These are phyloP conservation scores for Fusarium sp. DNA, from an alignment of 2,329 filamentous ascomycete genomes.

Conservation along the genomic window DNA sequence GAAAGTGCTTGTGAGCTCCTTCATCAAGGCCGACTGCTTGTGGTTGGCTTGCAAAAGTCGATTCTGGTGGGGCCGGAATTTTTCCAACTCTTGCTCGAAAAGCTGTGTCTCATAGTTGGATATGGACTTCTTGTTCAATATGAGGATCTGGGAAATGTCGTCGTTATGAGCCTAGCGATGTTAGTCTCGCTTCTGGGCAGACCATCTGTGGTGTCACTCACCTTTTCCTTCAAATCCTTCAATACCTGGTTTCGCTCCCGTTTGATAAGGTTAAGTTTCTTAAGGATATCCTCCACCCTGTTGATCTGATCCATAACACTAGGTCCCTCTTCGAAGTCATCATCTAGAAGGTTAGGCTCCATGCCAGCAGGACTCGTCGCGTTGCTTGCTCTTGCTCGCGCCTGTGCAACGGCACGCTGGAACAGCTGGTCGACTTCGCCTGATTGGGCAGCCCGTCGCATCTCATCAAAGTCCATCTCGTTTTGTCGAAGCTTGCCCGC, in stretches of 20 bases:
- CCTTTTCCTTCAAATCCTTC: constrained; percentile 98
- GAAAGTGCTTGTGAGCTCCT: constrained; percentile 89
- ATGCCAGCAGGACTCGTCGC: constrained; percentile 68
- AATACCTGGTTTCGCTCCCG: constrained; percentile 90
- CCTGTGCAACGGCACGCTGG: constrained; percentile 85
- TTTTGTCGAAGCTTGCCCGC: constrained; percentile 86
- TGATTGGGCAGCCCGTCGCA: constrained; percentile 87
- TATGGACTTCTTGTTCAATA: constrained; percentile 97
- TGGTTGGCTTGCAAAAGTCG: constrained; percentile 92
- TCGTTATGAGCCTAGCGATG: constrained; percentile 83
- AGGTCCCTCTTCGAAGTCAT: constrained; percentile 84
- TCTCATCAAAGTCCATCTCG: constrained; percentile 91
- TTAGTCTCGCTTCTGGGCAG: constrained; percentile 29
- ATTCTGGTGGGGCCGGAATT: constrained; percentile 93
- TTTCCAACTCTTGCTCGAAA: constrained; percentile 97
- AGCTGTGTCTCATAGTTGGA: constrained; percentile 90
- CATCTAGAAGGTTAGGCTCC: constrained; percentile 87
- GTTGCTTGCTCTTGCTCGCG: constrained; percentile 72
- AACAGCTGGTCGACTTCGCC: constrained; percentile 91
- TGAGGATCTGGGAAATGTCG: constrained; percentile 96
- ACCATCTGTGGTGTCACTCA: constrained; percentile 53
- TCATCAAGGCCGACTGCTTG: constrained; percentile 94
- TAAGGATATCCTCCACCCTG: constrained; percentile 87
- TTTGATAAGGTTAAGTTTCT: constrained; percentile 92
- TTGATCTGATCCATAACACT: constrained; percentile 91